Evolutionary conservation across 2,329 filamentous ascomycete species (phyloP).

Genomic region (Phyllachora maydis): DNA sequence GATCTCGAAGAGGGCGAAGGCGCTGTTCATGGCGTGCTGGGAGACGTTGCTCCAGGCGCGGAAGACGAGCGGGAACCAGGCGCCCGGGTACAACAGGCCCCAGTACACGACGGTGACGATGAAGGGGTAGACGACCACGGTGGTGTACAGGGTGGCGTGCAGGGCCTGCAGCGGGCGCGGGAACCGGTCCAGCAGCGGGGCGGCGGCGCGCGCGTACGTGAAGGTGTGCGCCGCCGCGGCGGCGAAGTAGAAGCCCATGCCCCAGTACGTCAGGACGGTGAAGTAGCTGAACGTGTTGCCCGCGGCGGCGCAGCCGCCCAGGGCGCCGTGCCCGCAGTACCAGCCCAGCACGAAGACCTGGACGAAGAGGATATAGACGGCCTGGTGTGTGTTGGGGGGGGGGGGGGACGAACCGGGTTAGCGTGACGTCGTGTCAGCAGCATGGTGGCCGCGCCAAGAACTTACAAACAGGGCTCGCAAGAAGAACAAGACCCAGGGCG

Average conservation of each 20-base stretch:
- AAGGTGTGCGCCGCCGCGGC: slow-evolving; percentile 47
- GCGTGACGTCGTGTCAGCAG: background rate
- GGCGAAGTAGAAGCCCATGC: slow-evolving; percentile 59
- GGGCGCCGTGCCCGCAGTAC: slow-evolving; percentile 27
- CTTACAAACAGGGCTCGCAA: slow-evolving; percentile 32
- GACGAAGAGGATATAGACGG: slow-evolving; percentile 48
- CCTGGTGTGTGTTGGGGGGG: slow-evolving; percentile 9
- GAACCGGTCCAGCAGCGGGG: slow-evolving; percentile 34
- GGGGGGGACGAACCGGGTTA: background rate
- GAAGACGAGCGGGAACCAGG: slow-evolving; percentile 30
- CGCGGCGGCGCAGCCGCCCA: slow-evolving; percentile 21
- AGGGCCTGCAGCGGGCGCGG: slow-evolving; percentile 42
- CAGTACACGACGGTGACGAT: slow-evolving; percentile 55
- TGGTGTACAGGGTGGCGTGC: slow-evolving; percentile 43
- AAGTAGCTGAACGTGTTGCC: slow-evolving; percentile 57
- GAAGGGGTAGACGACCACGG: slow-evolving; percentile 40
- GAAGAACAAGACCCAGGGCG: slow-evolving; percentile 38
- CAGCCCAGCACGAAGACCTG: slow-evolving; percentile 51
- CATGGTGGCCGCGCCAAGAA: slow-evolving; percentile 6
- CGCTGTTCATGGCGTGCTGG: slow-evolving; percentile 53
- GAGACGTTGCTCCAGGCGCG: slow-evolving; percentile 45
- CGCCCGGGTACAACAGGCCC: slow-evolving; percentile 31
- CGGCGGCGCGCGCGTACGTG: slow-evolving; percentile 35
- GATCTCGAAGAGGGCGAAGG: slow-evolving; percentile 60
- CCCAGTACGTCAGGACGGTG: slow-evolving; percentile 67